Evolutionary conservation across 2,329 filamentous ascomycete species (phyloP), one percentile per base, ranked within the genome.

Genomic region (Cyphellophora europaea): DNA sequence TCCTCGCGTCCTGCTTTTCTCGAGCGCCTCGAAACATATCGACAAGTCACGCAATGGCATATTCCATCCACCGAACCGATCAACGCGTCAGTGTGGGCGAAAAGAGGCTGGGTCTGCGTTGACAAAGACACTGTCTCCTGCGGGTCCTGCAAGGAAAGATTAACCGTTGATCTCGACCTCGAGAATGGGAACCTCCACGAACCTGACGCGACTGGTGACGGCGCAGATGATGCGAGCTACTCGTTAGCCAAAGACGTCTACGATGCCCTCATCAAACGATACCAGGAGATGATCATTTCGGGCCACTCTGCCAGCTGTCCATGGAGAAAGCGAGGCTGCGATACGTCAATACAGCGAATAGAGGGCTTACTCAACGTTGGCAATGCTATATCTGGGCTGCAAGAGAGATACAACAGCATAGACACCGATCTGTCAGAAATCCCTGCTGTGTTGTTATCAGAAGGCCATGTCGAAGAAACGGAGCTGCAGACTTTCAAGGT

Each of bases 41-140:
- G 89, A 53, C 86, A 89, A 47, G 78, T 96, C 31, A 91, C 86
- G 35, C 75, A 82, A 54, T 98, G 89, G 89, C 48, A 49, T 36
- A 82, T 83, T n/a, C 82, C 85, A 0, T 96, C 96, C 56, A 88
- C 91, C 0, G 75, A 88, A 34, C 70, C 69, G 19, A 79, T 96
- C 49, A 86, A 77, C 53, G 91, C 96, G 60, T 78, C 95, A 5
- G 82, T 87, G 56, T 98, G 91, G 91, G 88, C 88, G 1, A 94
- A 89, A 65, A 69, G 83, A 39, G 89, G 89, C 1, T 98, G 91
- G 89, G 70, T 80, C 3, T 95, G 89, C 51, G 77, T 82, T 30
- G 81, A 81, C 49, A 77, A 78, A 45, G 87, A 93, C 58, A 82
- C 82, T 3, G 85, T 96, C 11, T 76, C 78, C 12, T 98, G 91